Evolutionary conservation across 2,329 filamentous ascomycete genomes (phyloP).

Genomic region (Trichoderma lentiforme): DNA sequence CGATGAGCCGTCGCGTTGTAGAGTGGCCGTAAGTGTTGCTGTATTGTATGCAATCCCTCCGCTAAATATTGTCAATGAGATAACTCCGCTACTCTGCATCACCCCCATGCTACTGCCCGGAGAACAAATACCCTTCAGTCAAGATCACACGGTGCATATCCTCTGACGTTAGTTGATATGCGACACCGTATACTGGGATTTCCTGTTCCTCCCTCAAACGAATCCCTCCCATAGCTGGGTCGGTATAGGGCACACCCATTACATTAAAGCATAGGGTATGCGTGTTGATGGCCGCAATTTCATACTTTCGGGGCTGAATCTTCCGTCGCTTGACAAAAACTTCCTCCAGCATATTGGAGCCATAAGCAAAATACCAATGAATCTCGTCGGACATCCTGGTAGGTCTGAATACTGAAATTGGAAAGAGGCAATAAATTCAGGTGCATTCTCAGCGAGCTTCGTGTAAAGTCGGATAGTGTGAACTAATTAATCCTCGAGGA

Average conservation of each 20-base stretch:
- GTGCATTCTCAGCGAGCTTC: no score
- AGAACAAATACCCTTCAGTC: not conserved
- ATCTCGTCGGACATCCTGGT: no score
- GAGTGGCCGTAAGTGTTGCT: not conserved
- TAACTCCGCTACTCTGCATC: no score
- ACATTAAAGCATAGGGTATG: not conserved
- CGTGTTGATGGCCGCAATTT: not conserved
- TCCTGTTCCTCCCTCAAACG: not conserved
- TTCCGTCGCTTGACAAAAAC: no score
- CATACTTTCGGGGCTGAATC: not conserved
- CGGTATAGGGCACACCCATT: not conserved
- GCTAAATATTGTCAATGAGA: no score
- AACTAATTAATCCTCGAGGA: no score
- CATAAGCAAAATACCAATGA: no score
- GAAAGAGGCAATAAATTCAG: no score
- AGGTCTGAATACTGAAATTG: no score
- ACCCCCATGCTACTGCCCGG: no score
- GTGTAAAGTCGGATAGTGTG: no score
- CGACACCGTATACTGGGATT: not conserved
- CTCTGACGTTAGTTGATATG: not conserved
- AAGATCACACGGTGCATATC: not conserved
- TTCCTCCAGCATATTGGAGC: no score
- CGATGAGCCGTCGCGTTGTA: not conserved
- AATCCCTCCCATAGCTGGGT: not conserved
- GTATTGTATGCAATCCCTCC: not conserved